Conservation (phyloP, 108 stramenopile genomes). For the Tribonema minus region DNA sequence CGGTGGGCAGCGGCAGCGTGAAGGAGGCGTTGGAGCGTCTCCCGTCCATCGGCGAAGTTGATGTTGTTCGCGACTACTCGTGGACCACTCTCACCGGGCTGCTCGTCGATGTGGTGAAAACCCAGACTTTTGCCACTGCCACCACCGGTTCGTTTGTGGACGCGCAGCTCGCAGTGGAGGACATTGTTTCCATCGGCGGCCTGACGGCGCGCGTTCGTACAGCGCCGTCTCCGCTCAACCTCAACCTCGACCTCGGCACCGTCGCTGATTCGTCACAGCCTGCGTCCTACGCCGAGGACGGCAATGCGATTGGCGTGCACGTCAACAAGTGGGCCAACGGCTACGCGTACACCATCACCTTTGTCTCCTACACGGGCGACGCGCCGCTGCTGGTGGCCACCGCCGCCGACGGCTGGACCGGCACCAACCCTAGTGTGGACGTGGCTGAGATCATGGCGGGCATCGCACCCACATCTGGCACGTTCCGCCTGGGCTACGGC, state of each 20-base stretch:
- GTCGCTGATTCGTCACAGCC: conserved; percentile 4
- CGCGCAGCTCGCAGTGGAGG: conserved; percentile 4
- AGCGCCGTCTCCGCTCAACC: conserved; percentile 17
- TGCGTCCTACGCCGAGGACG: conserved; percentile 7
- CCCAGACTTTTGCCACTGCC: background rate
- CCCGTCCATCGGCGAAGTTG: conserved; percentile 64
- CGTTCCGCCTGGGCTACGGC: conserved; percentile 63
- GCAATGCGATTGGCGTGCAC: conserved; percentile 32
- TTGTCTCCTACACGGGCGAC: conserved; percentile 66
- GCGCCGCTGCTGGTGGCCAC: conserved; percentile 59
- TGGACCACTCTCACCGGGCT: conserved; percentile 53
- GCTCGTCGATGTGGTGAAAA: conserved; percentile 15
- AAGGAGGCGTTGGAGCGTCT: conserved; percentile 62
- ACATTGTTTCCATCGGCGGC: conserved; percentile 50
- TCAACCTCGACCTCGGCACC: conserved; percentile 48
- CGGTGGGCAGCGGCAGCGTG: conserved; percentile 65
- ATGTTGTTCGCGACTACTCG: conserved; percentile 66
- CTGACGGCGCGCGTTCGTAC: conserved; percentile 32
- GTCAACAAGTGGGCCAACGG: conserved; percentile 72
- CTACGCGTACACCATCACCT: conserved; percentile 71
- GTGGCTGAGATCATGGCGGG: conserved; percentile 60
- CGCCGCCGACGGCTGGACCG: conserved; percentile 68
- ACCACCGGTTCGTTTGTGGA: background rate
- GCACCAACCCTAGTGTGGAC: conserved; percentile 65
- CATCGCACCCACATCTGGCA: conserved; percentile 66